These are phyloP conservation scores for Venturia effusa DNA, from an alignment of 2,329 filamentous ascomycete genomes.

Conservation along the genomic window DNA sequence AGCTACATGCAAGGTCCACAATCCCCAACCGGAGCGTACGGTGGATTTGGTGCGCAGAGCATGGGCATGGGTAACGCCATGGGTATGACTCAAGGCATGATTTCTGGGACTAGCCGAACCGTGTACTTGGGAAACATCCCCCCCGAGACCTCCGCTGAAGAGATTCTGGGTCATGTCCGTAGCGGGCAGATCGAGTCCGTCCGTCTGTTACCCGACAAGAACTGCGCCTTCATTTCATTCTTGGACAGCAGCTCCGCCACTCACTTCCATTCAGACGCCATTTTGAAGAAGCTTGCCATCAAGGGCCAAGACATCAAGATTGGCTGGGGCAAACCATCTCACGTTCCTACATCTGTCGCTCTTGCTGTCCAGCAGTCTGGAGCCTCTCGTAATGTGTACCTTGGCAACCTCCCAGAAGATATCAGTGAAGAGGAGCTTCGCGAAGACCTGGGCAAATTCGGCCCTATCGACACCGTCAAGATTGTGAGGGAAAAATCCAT, in stretches of 20 bases:
- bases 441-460: constrained; percentile 92
- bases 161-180: constrained; percentile 89
- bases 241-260: constrained; percentile 94
- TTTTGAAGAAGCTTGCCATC: constrained; percentile 98
- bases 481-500: constrained; percentile 97
- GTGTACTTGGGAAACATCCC: constrained; percentile 98
- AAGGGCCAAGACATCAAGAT: constrained; percentile 99
- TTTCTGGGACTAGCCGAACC: constrained; percentile 86
- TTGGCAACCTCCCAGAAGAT: constrained; percentile 87
- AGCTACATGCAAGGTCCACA: constrained; percentile 71
- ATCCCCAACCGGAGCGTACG: constrained; percentile 72
- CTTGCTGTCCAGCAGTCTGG: constrained; percentile 94
- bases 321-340: constrained; percentile 97
- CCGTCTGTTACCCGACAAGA: constrained; percentile 92
- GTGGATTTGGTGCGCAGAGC: constrained; percentile 48
- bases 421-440: constrained; percentile 83
- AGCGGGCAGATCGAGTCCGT: constrained; percentile 99
- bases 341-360: constrained; percentile 95
- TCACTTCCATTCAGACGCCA: constrained; percentile 98
- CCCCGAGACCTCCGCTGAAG: constrained; percentile 92
- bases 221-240: constrained; percentile 99
- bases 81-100: constrained; percentile 64
- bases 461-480: constrained; percentile 93
- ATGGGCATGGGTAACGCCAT: constrained; percentile 62
- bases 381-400: constrained; percentile 91